Base-by-base conservation (phyloP, 2,329 filamentous ascomycete genomes). In the Fusarium graminum region DNA sequence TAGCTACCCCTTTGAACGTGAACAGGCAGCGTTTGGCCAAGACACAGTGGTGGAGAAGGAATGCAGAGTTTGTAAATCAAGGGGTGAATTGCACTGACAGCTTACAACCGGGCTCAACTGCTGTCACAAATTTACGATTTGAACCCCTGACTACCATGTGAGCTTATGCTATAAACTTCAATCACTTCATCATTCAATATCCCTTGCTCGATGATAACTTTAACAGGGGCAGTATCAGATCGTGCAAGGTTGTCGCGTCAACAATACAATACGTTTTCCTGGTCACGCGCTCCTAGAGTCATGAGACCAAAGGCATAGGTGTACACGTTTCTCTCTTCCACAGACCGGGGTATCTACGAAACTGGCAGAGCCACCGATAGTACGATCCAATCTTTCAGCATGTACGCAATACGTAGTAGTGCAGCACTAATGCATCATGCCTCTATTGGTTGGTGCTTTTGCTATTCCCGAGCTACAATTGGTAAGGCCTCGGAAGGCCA, bases 21-120 rank as follows among this genome's bases (percentile, higher is more conserved):
- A 61, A 62, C 56, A 42, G 26, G 25, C 25, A 60, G 25, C 41
- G 30, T 17, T 50, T 32, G 12, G 57, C 57, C 59, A 62, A 62
- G 57, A 55, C 40, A 43, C 17, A 17, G 7, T 12, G 17, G 59
- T 63, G 59, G 59, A 32, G 57, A 63, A 56, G 6, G 10, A 19
- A 30, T 22, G 32, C 28, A 63, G 51, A 45, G 11, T 63, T 50
- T 51, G 51, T 57, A 26, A 50, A 22, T 43, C 40, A 50, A 42
- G 59, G 44, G 51, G 40, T 36, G 22, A 59, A n/a, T 45, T 22
- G 28, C 36, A 14, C 25, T 45, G 32, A 34, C 28, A 26, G 14
- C 19, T 29, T 19, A 11, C n/a, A 25, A 26, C 26, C 40, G 36
- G 14, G 19, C 13, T n/a, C 50, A 47, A 40, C 58, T 11, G 14